Evolutionary conservation across 306 rosid species (phyloP), one percentile per base, ranked within the genome.

Genomic region (Prosopis cineraria): DNA sequence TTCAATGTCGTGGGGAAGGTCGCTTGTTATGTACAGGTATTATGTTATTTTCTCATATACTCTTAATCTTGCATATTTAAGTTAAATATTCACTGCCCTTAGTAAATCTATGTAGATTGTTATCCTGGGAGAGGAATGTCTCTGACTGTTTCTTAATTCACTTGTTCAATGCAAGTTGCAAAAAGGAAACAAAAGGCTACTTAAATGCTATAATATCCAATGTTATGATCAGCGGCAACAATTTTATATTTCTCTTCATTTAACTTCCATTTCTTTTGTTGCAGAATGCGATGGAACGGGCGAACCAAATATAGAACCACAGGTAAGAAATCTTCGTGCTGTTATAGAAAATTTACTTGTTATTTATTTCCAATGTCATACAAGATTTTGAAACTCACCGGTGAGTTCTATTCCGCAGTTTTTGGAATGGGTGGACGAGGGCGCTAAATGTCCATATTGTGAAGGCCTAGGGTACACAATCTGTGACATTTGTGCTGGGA

Each of bases 271-370:
- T 85, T 85, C 40, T 79, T 85, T 67, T 50, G 70, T 76, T 74
- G 79, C 91, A 95, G 99, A 91, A 84, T 95, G 99, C 69, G 99
- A 95, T 16, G 97, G 99, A 80, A 50, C 86, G 0, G 97, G 99
- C 6, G 99, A 95, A 84, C 91, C 96, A 33, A 95, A 95, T 77
- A 45, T 95, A 29, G 99, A 95, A 79, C 90, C 91, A 45, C 98
- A 95, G 87, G 99, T 95, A 77, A 87, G 90, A 29, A 30, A 80
- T 77, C 64, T 31, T 40, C 44, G 47, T 63, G 22, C 19, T 73
- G 33, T 45, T 62, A 22, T 10, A 77, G 48, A 56, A 81, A 73
- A 55, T 24, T 63, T 56, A 0, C 16, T 56, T 41, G 1, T 13
- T 53, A 45, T n/a, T 59, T 65, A 19, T 20, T 62, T 60, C 29